These are phyloP conservation scores for Prunus campanulata DNA, from an alignment of 306 rosid genomes.

Conservation along the genomic window DNA sequence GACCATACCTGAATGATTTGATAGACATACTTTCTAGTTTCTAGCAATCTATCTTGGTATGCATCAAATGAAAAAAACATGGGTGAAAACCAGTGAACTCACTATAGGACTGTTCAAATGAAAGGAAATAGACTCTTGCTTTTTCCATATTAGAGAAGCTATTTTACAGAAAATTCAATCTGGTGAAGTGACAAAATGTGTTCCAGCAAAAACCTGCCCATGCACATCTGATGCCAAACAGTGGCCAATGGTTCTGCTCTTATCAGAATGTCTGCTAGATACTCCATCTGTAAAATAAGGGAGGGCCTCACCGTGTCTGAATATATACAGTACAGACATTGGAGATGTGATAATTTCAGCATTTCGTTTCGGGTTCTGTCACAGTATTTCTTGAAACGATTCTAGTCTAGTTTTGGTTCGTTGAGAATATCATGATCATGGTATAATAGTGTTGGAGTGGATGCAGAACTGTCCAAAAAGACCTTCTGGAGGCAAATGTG, in stretches of 20 bases:
- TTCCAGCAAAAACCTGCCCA: constrained; percentile 72
- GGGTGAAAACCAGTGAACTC: background rate
- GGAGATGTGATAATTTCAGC: background rate
- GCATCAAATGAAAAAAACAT: background rate
- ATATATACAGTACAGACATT: background rate
- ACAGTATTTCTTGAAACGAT: background rate
- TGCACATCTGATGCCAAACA: constrained; percentile 93
- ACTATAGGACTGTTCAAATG: background rate
- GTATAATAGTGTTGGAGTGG: background rate
- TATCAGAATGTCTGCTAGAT: constrained; percentile 73
- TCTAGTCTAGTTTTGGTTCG: background rate
- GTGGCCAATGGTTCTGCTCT: constrained; percentile 85
- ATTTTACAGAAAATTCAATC: background rate
- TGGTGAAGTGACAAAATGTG: constrained; percentile 7
- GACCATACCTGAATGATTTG: background rate
- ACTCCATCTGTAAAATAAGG: constrained; percentile 70
- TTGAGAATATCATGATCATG: background rate
- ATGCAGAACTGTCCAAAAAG: background rate
- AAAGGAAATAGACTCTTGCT: background rate
- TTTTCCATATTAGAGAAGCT: background rate
- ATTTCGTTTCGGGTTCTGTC: background rate
- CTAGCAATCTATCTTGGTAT: background rate
- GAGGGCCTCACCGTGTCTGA: constrained; percentile 51
- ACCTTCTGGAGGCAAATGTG: background rate
- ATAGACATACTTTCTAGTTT: background rate